Evolutionary conservation across 208 protist genomes (phyloP), one percentile per base, ranked within the genome.

Genomic region (Leishmania tarentolae): DNA sequence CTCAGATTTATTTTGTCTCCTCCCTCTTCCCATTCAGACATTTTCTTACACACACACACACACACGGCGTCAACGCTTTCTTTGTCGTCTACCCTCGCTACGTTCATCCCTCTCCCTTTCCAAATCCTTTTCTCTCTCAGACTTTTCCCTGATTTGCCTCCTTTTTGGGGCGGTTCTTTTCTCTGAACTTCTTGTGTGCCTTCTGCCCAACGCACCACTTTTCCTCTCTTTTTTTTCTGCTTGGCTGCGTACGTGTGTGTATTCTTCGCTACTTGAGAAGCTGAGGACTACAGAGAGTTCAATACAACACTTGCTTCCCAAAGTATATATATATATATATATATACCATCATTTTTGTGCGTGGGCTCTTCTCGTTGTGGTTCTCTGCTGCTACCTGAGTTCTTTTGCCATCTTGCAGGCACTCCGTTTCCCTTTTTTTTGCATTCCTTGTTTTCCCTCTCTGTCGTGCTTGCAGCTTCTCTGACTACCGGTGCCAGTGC

Each of bases 111-210:
- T 31, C 61, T 37, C 75, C 21, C 52, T 77, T 56, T 52, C 47
- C 57, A n/a, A 57, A 65, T 63, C 53, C 63, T 75, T 66, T 81
- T 76, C 47, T 74, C 61, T n/a, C 74, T 83, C 24, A 75, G 50
- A 53, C 7, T 83, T 77, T 9, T 70, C 40, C 21, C 19, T 44
- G 6, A 13, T 70, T 37, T 70, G 65, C 17, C 21, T 44, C 37
- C 11, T 68, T 31, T 31, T 68, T 40, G 37, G 65, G 65, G 37
- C 19, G 21, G 37, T 19, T 44, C 17, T 28, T 44, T 19, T 31
- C 40, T 70, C 19, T 70, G 4, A 3, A n/a, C 19, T 70, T 70
- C 37, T 19, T 42, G 6, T 70, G 65, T 11, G 19, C 13, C 17
- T 70, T 70, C 65, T 44, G 9, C 65, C 21, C 15, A 40, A 44